These are phyloP conservation scores for Dioscorea alata DNA, from an alignment of 106 monocot species.

Conservation along the genomic window DNA sequence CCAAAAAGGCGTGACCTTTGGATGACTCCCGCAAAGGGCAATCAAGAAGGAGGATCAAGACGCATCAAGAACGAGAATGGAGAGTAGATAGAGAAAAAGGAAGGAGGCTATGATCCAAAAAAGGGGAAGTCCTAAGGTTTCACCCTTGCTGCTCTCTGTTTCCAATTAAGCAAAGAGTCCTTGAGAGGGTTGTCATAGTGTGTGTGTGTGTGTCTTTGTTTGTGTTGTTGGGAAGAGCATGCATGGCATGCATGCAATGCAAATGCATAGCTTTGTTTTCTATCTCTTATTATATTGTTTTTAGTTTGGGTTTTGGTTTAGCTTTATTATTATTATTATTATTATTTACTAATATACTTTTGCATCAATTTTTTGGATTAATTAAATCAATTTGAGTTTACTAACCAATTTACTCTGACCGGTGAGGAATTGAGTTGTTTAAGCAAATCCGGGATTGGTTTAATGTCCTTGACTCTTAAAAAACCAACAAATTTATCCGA, in stretches of 20 bases:
- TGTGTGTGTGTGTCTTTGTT: neutral
- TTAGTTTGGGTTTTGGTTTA: neutral
- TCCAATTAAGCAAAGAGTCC: neutral
- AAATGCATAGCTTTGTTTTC: neutral
- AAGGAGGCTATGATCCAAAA: neutral
- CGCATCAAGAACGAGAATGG: neutral
- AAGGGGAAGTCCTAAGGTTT: neutral
- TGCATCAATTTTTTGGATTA: too few species aligned
- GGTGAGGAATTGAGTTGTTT: too few species aligned
- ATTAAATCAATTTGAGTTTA: too few species aligned
- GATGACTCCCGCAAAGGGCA: neutral
- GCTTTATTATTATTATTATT: too few species aligned
- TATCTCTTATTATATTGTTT: neutral
- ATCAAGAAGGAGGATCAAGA: neutral
- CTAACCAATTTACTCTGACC: too few species aligned
- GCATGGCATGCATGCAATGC: neutral
- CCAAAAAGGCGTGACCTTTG: neutral
- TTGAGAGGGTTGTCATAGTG: neutral
- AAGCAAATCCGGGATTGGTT: too few species aligned
- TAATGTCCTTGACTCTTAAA: too few species aligned
- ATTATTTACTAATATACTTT: too few species aligned
- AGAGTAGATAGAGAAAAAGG: neutral
- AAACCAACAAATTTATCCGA: too few species aligned
- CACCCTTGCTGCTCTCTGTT: neutral
- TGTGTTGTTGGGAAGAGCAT: neutral